Evolutionary conservation across 805 yeast genomes (phyloP).

Genomic region (Jamesozyma piceae): DNA sequence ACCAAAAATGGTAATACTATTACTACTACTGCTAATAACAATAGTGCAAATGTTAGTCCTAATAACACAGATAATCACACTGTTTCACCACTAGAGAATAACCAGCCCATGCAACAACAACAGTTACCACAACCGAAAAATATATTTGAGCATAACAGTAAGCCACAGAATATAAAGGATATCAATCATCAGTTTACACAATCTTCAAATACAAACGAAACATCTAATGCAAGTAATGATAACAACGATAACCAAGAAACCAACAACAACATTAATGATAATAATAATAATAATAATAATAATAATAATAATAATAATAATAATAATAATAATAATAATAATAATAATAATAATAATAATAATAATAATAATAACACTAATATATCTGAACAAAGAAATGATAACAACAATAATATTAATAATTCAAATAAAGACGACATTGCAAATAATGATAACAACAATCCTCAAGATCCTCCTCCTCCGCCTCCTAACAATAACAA

Average conservation of each 20-base stretch:
- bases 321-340: conserved; percentile 5
- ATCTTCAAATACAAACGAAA: background rate
- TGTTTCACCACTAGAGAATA: conserved; percentile 1
- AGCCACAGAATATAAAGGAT: too few species aligned
- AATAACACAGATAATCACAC: too few species aligned
- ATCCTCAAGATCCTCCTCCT: conserved; percentile 12
- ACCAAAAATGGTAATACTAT: too few species aligned
- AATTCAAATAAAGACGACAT: conserved; percentile 7
- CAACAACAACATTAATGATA: conserved; percentile 1
- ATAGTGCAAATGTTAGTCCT: too few species aligned
- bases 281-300: conserved; percentile 4
- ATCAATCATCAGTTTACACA: too few species aligned
- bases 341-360: conserved; percentile 3
- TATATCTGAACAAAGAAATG: conserved; percentile 1
- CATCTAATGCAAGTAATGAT: background rate
- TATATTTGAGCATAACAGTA: too few species aligned
- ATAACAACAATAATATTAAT: conserved; percentile 8
- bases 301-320: conserved; percentile 2
- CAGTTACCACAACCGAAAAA: background rate
- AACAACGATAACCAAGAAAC: conserved; percentile 2
- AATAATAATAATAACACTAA: conserved; percentile 3
- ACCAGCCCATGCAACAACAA: background rate
- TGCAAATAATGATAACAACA: conserved; percentile 10
- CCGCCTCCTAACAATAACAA: conserved; percentile 18
- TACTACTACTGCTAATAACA: too few species aligned